Percentiles rank a stretch among this genome's conserved stretches.
phyloP scores from a whole-genome alignment of 352 stramenopile genomes.

The Phytophthora idaei region DNA sequence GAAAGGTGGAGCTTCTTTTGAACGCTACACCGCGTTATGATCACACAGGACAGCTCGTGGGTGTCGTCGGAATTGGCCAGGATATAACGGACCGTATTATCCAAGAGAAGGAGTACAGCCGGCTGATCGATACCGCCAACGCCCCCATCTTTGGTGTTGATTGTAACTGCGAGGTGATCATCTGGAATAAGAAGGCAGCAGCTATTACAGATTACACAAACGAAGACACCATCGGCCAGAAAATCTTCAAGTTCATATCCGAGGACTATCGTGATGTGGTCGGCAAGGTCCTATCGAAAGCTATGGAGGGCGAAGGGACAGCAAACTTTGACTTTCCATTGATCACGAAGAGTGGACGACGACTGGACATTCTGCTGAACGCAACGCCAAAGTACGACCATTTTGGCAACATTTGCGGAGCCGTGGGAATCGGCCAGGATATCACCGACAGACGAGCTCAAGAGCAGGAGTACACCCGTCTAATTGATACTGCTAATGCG shows the following conservation, averaged over 20 bases:
- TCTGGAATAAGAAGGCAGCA: constrained; percentile 88
- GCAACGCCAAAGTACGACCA: constrained; percentile 71
- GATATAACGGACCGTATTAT: constrained; percentile 59
- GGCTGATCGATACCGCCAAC: constrained; percentile 48
- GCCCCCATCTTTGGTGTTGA: constrained; percentile 76
- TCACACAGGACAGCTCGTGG: constrained; percentile 61
- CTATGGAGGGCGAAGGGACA: constrained; percentile 43
- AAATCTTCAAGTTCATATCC: constrained; percentile 79
- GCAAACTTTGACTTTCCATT: constrained; percentile 75
- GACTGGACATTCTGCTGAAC: constrained; percentile 61
- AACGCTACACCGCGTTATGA: constrained; percentile 73
- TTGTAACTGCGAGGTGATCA: constrained; percentile 66
- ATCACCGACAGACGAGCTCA: constrained; percentile 75
- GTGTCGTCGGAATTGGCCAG: constrained; percentile 56
- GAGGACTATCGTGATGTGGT: constrained; percentile 49
- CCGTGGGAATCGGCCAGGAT: constrained; percentile 78
- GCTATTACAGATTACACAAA: constrained; percentile 88
- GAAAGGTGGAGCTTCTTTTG: constrained; percentile 59
- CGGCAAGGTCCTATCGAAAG: constrained; percentile 39
- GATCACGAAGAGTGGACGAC: constrained; percentile 59
- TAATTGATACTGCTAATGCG: constrained; percentile 57
- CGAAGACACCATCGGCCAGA: constrained; percentile 81
- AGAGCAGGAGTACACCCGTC: constrained; percentile 60
- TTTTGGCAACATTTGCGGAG: constrained; percentile 61
- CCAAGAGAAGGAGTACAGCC: constrained; percentile 43